A percentile compares a stretch with the other conserved stretches of the same genome.
Conservation (phyloP, 2,329 filamentous ascomycete genomes). For the Atkinsonella hypoxylon region DNA sequence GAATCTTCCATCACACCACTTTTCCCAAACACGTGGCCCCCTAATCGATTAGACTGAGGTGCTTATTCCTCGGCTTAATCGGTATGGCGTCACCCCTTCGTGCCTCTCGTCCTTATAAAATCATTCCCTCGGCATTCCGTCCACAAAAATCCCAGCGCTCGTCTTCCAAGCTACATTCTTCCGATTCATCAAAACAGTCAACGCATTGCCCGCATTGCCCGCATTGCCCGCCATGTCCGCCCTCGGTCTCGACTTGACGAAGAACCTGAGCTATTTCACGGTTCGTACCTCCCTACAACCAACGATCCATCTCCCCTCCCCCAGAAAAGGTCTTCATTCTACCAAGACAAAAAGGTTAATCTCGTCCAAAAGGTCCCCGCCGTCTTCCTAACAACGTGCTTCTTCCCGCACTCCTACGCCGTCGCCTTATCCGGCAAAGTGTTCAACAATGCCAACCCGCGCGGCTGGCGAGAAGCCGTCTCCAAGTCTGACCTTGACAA, state of each 20-base stretch:
- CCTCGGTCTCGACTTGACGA: slow-evolving; percentile 21
- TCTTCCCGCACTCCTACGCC: slow-evolving; percentile 25
- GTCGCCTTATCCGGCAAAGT: slow-evolving; percentile 16
- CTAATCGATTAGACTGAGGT: too few species aligned
- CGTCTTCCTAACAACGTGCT: slow-evolving; percentile 21
- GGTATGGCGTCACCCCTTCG: too few species aligned
- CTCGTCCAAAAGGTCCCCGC: slow-evolving; percentile 24
- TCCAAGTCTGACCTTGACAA: slow-evolving; percentile 22
- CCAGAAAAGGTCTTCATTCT: too few species aligned
- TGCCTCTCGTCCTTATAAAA: too few species aligned
- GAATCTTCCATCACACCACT: too few species aligned
- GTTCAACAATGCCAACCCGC: slow-evolving; percentile 28
- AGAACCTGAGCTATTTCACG: slow-evolving; percentile 8
- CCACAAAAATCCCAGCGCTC: too few species aligned
- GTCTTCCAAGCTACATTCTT: too few species aligned
- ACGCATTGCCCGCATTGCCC: slow-evolving; percentile 5
- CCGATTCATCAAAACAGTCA: too few species aligned
- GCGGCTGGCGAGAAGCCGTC: slow-evolving; percentile 19
- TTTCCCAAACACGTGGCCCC: too few species aligned
- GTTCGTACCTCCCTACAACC: not conserved
- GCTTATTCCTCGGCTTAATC: too few species aligned
- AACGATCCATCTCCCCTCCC: too few species aligned
- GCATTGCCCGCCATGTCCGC: slow-evolving; percentile 16
- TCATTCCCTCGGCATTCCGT: too few species aligned
- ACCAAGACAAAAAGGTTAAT: not conserved